Percentiles rank a stretch among this genome's conserved stretches.
Conservation (phyloP, 768 basidiomycete species). For the Hypholoma sublateritium region DNA sequence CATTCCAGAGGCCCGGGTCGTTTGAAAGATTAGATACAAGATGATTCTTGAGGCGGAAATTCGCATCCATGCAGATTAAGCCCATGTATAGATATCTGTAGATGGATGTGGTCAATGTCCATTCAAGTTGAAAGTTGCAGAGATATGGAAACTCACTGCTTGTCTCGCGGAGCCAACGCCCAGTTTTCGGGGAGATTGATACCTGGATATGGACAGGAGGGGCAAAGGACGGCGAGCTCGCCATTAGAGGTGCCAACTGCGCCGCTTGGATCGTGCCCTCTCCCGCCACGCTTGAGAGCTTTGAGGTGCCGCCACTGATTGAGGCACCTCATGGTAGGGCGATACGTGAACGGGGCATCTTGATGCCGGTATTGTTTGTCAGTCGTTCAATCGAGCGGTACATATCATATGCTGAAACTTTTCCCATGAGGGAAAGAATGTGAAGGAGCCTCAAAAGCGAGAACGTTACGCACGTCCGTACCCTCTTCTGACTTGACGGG, state of each 20-base stretch:
- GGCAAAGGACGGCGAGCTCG: slow-evolving; percentile 23
- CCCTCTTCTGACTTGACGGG: slow-evolving; percentile 10
- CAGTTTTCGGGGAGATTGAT: slow-evolving; percentile 23
- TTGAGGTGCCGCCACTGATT: slow-evolving; percentile 24
- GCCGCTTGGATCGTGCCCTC: slow-evolving; percentile 22
- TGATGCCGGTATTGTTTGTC: slow-evolving; percentile 2
- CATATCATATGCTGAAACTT: slow-evolving; percentile 8
- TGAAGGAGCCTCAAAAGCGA: background rate
- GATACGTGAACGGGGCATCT: background rate
- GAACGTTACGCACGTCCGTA: slow-evolving; percentile 11
- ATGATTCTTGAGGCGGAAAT: slow-evolving; percentile 12
- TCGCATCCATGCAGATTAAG: slow-evolving; percentile 12
- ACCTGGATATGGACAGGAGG: slow-evolving; percentile 26
- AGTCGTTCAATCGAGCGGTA: slow-evolving; percentile 8
- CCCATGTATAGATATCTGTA: slow-evolving; percentile 12
- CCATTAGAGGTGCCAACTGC: slow-evolving; percentile 19
- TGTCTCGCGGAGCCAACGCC: slow-evolving; percentile 9
- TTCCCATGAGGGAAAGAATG: background rate
- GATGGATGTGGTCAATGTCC: background rate
- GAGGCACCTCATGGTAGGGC: background rate
- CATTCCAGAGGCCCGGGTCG: slow-evolving; percentile 9
- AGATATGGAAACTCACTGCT: background rate
- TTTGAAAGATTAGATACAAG: slow-evolving; percentile 8
- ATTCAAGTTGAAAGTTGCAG: background rate
- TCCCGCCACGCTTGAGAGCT: slow-evolving; percentile 23